A percentile compares a stretch with the other conserved stretches of the same genome.
Evolutionary conservation across 176 grass and related monocot genomes (phyloP).

Genomic region (Oryza coarctata): DNA sequence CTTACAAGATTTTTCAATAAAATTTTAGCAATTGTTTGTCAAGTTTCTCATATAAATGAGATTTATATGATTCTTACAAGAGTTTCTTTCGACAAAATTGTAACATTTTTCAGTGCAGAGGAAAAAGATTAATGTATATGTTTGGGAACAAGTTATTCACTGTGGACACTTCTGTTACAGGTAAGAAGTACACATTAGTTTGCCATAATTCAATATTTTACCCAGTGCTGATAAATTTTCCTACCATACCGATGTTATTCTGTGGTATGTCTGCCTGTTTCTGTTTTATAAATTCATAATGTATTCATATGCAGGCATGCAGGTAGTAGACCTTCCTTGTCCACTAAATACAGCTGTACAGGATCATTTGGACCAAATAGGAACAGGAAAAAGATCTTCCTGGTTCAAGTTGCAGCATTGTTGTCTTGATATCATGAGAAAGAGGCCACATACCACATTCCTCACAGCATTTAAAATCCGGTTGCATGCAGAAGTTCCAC

Average conservation of each 20-base stretch:
- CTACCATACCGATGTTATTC: neutral
- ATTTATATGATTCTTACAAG: neutral
- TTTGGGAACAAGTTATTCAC: neutral
- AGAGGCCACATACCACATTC: slow-evolving; percentile 33
- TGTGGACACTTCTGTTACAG: neutral
- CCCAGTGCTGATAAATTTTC: neutral
- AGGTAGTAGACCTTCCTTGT: slow-evolving; percentile 1
- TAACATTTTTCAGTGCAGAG: neutral
- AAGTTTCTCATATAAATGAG: neutral
- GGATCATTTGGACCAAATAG: slow-evolving; percentile 5
- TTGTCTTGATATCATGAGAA: slow-evolving; percentile 33
- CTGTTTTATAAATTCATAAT: slow-evolving; percentile 2
- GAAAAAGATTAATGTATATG: neutral
- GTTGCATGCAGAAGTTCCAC: slow-evolving; percentile 14
- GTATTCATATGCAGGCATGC: slow-evolving; percentile 28
- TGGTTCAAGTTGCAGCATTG: neutral
- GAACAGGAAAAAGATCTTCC: slow-evolving; percentile 15
- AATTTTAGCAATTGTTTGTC: neutral
- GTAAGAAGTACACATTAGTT: neutral
- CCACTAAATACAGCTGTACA: slow-evolving; percentile 18
- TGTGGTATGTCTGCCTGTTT: neutral
- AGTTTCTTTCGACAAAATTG: neutral
- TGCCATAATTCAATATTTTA: neutral
- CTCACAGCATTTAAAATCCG: slow-evolving; percentile 14
- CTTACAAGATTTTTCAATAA: neutral